Base-by-base conservation (phyloP, 495 filamentous ascomycete genomes). In the Articulospora tetracladia region DNA sequence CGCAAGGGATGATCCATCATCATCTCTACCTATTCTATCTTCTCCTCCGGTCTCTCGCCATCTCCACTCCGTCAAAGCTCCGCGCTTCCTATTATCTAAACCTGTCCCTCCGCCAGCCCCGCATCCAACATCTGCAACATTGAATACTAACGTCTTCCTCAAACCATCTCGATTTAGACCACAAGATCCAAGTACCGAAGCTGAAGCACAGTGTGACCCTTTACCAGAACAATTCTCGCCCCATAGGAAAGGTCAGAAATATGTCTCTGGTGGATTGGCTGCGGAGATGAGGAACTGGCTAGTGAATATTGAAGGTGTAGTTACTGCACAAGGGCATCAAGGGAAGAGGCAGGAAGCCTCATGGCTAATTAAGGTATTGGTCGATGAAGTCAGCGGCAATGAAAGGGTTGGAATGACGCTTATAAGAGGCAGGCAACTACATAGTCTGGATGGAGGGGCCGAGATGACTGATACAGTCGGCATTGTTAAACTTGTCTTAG, bases 161-260 rank as follows among this genome's bases (percentile, higher is more conserved):
- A 69, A 67, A 55, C 64, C 67, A 27, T 64, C 64, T 53, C 58
- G 62, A 22, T 69, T 69, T 46, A 61, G 56, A 17, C 67, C 67
- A 13, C 63, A 60, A 0, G 60, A 62, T 48, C 57, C 53, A 7
- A 41, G 47, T 10, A 32, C 48, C 24, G 19, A 19, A 7, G 8
- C 50, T 41, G 56, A 56, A 46, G 17, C 41, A 7, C 25, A 59
- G 23, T 3, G 25, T 32, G 64, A 69, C 46, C 68, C 68, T 19
- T 26, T 70, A 6, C 68, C 68, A 2, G 68, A 68, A 10, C 60
- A 66, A 30, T 70, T 70, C 53, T 68, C 65, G n/a, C 68, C 68
- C 13, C 68, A 67, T 50, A 52, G 65, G 30, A 53, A 53, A 58
- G 65, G 68, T 3, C 59, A 63, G 53, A 70, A 70, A 46, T 70